These are phyloP conservation scores for Chondrostereum purpureum DNA, from an alignment of 1,284 basidiomycete species.

Conservation along the genomic window DNA sequence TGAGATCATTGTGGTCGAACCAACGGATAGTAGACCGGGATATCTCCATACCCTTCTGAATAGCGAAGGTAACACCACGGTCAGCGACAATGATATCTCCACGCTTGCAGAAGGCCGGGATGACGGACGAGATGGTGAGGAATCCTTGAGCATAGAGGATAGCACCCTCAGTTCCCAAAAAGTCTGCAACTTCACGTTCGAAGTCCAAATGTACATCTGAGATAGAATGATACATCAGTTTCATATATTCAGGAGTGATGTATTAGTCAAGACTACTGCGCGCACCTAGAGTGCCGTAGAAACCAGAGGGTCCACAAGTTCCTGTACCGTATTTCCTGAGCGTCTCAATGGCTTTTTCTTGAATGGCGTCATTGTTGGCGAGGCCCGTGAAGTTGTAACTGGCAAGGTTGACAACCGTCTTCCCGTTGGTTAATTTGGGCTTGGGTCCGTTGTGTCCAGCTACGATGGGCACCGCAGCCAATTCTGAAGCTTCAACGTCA, in stretches of 20 bases:
- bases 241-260: too few relatives aligned
- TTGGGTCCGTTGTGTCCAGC: conserved; percentile 78
- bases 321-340: conserved; percentile 93
- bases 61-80: conserved; percentile 87
- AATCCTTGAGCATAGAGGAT: conserved; percentile 97
- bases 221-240: too few relatives aligned
- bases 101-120: conserved; percentile 96
- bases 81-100: conserved; percentile 99
- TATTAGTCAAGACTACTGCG: too few relatives aligned
- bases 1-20: conserved; percentile 95
- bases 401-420: conserved; percentile 83
- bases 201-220: conserved; percentile 88
- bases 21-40: conserved; percentile 89
- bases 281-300: conserved; percentile 92
- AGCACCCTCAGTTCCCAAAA: conserved; percentile 81
- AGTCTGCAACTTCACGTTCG: conserved; percentile 86
- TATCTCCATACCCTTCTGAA: conserved; percentile 97
- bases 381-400: conserved; percentile 93
- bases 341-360: conserved; percentile 79
- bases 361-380: conserved; percentile 83
- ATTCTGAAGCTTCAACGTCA: conserved; percentile 59
- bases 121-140: conserved; percentile 88
- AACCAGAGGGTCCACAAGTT: conserved; percentile 94
- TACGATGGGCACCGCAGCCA: conserved; percentile 74
- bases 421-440: conserved; percentile 74